These are phyloP conservation scores for Akanthomyces muscarius DNA, from an alignment of 2,329 filamentous ascomycete species.

Conservation along the genomic window DNA sequence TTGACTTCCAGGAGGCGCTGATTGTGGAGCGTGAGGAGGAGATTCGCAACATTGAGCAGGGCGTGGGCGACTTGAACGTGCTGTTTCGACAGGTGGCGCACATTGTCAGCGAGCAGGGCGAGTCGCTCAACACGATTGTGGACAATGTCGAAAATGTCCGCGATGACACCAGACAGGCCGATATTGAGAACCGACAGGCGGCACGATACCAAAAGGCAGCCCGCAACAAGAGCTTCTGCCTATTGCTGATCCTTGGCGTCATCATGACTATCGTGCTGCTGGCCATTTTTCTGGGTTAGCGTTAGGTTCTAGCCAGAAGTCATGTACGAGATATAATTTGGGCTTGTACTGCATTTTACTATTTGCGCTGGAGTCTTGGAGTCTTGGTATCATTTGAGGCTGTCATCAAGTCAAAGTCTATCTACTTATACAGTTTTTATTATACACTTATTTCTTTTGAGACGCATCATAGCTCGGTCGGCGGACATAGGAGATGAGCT, in stretches of 20 bases:
- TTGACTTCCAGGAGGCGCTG: constrained; percentile 93
- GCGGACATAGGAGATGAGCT: constrained; percentile 2
- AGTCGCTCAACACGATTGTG: constrained; percentile 79
- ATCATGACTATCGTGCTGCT: constrained; percentile 87
- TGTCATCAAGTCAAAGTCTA: constrained; percentile 3
- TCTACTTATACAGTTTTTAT: constrained; percentile 3
- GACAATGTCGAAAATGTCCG: constrained; percentile 83
- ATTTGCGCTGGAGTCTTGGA: constrained; percentile 14
- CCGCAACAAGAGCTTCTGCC: constrained; percentile 87
- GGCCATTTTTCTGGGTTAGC: constrained; percentile 59
- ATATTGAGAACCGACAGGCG: constrained; percentile 78
- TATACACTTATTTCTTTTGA: constrained; percentile 6
- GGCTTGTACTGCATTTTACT: constrained; percentile 1
- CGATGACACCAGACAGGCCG: constrained; percentile 78
- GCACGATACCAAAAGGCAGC: constrained; percentile 93
- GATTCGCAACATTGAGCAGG: constrained; percentile 96
- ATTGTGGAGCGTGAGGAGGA: constrained; percentile 96
- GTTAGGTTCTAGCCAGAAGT: not conserved
- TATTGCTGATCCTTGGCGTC: constrained; percentile 82
- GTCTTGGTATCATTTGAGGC: constrained; percentile 15
- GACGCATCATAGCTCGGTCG: not conserved
- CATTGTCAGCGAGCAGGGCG: constrained; percentile 92
- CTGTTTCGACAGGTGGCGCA: constrained; percentile 97
- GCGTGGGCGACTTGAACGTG: constrained; percentile 91
- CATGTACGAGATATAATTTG: not conserved